phyloP scores from a whole-genome alignment of 805 yeast genomes.

The Metschnikowia reukaufii region DNA sequence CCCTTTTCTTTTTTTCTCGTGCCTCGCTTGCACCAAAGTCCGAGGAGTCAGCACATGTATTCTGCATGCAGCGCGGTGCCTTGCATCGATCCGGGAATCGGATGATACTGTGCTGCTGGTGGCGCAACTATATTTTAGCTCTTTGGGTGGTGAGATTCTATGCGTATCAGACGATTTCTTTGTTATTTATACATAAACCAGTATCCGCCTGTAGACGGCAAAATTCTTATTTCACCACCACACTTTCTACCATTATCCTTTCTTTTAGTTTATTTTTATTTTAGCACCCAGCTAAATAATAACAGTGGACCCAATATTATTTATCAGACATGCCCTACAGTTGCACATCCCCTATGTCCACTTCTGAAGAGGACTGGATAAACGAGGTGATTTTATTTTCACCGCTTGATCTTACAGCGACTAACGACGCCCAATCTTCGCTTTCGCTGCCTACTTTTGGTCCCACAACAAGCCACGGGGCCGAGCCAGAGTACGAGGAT shows the following conservation, averaged over 20 bases:
- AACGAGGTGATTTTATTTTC: slow-evolving; percentile 16
- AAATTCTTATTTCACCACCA: background rate
- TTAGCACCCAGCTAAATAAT: background rate
- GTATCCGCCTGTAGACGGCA: no score
- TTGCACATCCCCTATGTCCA: slow-evolving; percentile 13
- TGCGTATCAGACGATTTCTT: background rate
- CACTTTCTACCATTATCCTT: background rate
- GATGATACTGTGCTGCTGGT: slow-evolving; percentile 6
- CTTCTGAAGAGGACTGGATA: slow-evolving; percentile 23
- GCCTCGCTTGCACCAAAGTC: background rate
- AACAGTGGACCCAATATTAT: background rate
- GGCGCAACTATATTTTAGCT: slow-evolving; percentile 4
- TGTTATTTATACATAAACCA: background rate
- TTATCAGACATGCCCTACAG: slow-evolving; percentile 9
- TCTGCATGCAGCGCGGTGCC: slow-evolving; percentile 6
- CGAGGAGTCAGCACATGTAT: background rate
- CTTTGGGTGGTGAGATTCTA: background rate
- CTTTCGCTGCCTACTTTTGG: slow-evolving; percentile 9
- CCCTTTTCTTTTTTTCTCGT: background rate
- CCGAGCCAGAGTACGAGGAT: slow-evolving; percentile 13
- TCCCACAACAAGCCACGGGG: slow-evolving; percentile 1
- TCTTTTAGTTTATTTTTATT: background rate
- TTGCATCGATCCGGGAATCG: slow-evolving; percentile 11
- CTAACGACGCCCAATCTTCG: slow-evolving; percentile 2
- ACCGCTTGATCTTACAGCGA: slow-evolving; percentile 5